Conservation (phyloP, 179 eudicot genomes). For the Corrigiola litoralis region DNA sequence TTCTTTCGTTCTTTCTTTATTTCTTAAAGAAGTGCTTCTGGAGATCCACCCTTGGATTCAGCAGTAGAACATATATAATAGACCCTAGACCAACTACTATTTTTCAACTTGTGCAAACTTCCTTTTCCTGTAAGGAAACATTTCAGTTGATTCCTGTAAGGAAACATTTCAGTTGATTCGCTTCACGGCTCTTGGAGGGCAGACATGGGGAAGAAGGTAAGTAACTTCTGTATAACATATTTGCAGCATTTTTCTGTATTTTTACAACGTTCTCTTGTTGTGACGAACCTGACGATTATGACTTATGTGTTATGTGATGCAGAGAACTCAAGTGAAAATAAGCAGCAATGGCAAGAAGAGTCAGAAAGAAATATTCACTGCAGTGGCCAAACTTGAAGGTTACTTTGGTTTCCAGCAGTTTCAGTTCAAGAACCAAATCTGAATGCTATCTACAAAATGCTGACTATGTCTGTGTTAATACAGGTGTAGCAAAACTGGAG, state of each 20-base stretch:
- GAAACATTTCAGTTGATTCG: background rate
- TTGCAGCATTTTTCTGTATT: too few relatives aligned
- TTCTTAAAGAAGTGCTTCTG: too few relatives aligned
- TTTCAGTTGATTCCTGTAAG: background rate
- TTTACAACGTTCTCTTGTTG: background rate
- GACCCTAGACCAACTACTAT: background rate
- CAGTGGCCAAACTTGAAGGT: slow-evolving; percentile 41
- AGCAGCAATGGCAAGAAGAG: slow-evolving; percentile 21
- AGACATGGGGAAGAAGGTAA: slow-evolving; percentile 31
- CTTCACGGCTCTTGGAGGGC: background rate
- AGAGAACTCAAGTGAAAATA: slow-evolving; percentile 41
- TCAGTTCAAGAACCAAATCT: too few relatives aligned
- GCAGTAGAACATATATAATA: slow-evolving; percentile 7
- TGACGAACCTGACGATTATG: too few relatives aligned
- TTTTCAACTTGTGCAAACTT: background rate
- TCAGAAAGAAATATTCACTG: slow-evolving; percentile 25
- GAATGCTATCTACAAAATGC: background rate
- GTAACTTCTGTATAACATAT: background rate
- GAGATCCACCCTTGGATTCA: too few relatives aligned
- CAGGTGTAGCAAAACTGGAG: slow-evolving; percentile 39
- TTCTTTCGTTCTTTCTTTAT: background rate
- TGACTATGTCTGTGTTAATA: background rate
- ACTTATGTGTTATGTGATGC: slow-evolving; percentile 2
- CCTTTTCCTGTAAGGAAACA: too few relatives aligned
- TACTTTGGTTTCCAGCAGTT: background rate